Conservation (phyloP, 192 early-diverging fungal species). For the Linnemannia elongata region DNA sequence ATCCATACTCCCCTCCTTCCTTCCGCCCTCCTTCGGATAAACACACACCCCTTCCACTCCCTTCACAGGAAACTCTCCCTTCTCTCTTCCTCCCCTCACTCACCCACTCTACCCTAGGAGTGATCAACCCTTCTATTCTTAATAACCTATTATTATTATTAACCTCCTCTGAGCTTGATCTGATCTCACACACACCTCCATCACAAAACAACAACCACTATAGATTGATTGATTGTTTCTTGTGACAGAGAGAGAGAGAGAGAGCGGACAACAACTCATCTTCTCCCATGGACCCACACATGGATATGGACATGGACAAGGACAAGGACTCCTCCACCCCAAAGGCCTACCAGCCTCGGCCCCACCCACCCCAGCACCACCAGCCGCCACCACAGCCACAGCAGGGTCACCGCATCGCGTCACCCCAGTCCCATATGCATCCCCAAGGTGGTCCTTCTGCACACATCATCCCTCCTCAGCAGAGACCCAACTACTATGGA, state of each 20-base stretch:
- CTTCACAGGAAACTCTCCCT: not conserved
- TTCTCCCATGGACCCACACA: constrained; percentile 15
- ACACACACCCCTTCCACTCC: not conserved
- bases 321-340: constrained; percentile 6
- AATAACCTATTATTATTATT: too few species aligned
- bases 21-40: not conserved
- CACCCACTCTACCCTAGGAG: not conserved
- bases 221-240: not conserved
- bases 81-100: not conserved
- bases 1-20: not conserved
- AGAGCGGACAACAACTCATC: not conserved
- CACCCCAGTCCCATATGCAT: constrained; percentile 29
- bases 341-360: constrained; percentile 14
- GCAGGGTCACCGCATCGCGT: constrained; percentile 19
- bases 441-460: not conserved
- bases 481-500: constrained; percentile 27
- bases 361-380: not conserved
- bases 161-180: not conserved
- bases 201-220: not conserved
- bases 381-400: constrained; percentile 11
- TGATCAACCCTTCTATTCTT: too few species aligned
- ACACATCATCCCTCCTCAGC: constrained; percentile 32
- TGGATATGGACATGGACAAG: constrained; percentile 21
- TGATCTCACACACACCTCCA: not conserved
- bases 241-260: not conserved